These are phyloP conservation scores for Geranium incanum DNA, from an alignment of 441 rosid genomes.

Conservation along the genomic window DNA sequence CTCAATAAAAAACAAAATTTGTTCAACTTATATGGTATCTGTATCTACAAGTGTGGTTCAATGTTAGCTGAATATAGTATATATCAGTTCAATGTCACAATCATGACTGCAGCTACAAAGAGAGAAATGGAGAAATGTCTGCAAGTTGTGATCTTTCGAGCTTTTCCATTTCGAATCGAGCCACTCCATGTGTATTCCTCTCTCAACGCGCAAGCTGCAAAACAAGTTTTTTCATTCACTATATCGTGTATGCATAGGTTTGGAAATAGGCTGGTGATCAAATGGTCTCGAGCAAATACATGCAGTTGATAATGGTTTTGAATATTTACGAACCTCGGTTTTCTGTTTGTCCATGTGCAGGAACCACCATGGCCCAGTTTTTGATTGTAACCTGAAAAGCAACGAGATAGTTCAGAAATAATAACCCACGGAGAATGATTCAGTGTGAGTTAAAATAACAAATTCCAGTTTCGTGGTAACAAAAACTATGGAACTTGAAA, in stretches of 20 bases:
- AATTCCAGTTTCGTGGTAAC: not conserved
- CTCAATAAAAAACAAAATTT: too few relatives aligned
- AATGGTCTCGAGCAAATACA: not conserved
- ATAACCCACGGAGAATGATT: too few relatives aligned
- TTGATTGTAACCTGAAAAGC: conserved; percentile 23
- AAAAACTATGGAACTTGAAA: not conserved
- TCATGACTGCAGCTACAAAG: too few relatives aligned
- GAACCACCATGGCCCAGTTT: conserved; percentile 39
- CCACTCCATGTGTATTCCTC: too few relatives aligned
- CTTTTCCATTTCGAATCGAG: not conserved
- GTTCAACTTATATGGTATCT: too few relatives aligned
- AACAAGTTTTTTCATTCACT: not conserved
- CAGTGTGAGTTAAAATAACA: too few relatives aligned
- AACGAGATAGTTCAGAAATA: too few relatives aligned
- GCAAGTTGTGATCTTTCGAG: not conserved
- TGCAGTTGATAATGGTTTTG: not conserved
- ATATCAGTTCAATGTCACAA: too few relatives aligned
- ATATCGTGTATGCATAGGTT: not conserved
- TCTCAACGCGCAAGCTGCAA: conserved; percentile 10
- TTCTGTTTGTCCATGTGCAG: conserved; percentile 20
- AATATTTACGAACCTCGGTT: conserved; percentile 3
- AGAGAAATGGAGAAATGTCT: not conserved
- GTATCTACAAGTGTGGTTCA: too few relatives aligned
- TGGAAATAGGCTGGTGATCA: not conserved
- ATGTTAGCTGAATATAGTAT: too few relatives aligned